Evolutionary conservation across 2,329 filamentous ascomycete genomes (phyloP).

Genomic region (Hypoxylon sp.): DNA sequence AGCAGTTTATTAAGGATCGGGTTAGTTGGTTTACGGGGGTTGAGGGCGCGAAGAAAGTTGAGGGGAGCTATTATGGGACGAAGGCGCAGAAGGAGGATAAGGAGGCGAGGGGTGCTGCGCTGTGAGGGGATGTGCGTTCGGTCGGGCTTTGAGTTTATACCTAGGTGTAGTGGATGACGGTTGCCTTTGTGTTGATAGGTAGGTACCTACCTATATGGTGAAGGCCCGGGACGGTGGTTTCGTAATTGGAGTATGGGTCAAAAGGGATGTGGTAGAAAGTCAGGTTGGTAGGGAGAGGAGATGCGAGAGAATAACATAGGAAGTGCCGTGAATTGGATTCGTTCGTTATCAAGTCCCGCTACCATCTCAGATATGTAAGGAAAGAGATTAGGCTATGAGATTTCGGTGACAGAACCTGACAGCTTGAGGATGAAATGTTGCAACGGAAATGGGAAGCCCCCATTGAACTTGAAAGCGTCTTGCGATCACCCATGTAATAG

Average conservation of each 20-base stretch:
- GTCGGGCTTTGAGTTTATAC: too few relatives aligned
- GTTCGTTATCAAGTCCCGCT: too few relatives aligned
- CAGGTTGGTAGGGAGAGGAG: not conserved
- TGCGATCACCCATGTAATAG: not conserved
- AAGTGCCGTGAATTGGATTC: not conserved
- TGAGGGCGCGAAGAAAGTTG: constrained; percentile 53
- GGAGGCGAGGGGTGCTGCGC: not conserved
- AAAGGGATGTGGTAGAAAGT: not conserved
- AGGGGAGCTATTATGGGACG: not conserved
- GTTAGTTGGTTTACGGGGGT: constrained; percentile 62
- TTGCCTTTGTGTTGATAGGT: too few relatives aligned
- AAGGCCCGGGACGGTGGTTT: too few relatives aligned
- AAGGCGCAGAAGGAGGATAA: not conserved
- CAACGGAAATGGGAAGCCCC: not conserved
- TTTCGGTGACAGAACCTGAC: not conserved
- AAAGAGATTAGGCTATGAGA: not conserved
- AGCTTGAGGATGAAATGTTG: not conserved
- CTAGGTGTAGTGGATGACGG: too few relatives aligned
- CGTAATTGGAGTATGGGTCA: not conserved
- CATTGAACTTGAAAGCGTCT: not conserved
- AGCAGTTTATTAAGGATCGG: constrained; percentile 66
- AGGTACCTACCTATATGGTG: not conserved
- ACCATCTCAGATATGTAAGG: not conserved
- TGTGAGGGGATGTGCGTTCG: not conserved
- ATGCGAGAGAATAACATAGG: not conserved